These are phyloP conservation scores for Boletus rex-veris DNA, from an alignment of 768 basidiomycete species.

Conservation along the genomic window DNA sequence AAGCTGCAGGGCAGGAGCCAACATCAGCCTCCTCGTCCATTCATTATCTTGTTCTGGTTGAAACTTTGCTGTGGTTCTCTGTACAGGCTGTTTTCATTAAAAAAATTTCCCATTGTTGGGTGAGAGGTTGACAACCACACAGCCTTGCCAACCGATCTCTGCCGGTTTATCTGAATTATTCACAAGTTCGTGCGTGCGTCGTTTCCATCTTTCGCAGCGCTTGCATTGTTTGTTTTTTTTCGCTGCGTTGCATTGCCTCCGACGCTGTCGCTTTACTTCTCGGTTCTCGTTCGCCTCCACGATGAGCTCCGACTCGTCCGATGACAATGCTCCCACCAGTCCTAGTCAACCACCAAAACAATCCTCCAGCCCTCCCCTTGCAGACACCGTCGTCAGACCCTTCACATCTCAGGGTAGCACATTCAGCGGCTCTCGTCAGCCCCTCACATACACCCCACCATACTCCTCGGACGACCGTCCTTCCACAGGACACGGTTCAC, in stretches of 20 bases:
- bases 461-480: conserved; percentile 14
- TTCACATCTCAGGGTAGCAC: conserved; percentile 28
- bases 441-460: conserved; percentile 1
- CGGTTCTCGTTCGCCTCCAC: not conserved
- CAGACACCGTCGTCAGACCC: conserved; percentile 27
- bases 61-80: too few relatives aligned
- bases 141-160: not conserved
- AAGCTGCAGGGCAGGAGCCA: too few relatives aligned
- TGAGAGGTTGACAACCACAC: too few relatives aligned
- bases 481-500: conserved; percentile 13
- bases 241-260: not conserved
- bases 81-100: too few relatives aligned
- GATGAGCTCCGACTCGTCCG: not conserved
- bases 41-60: too few relatives aligned
- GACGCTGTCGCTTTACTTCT: not conserved
- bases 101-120: too few relatives aligned
- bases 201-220: not conserved
- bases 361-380: conserved; percentile 18
- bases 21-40: too few relatives aligned
- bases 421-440: conserved; percentile 5
- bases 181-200: too few relatives aligned
- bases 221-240: not conserved
- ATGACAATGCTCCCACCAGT: not conserved
- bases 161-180: not conserved
- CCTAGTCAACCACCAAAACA: conserved; percentile 1